Base-by-base conservation (phyloP, 495 filamentous ascomycete genomes). In the Annulohypoxylon nitens region DNA sequence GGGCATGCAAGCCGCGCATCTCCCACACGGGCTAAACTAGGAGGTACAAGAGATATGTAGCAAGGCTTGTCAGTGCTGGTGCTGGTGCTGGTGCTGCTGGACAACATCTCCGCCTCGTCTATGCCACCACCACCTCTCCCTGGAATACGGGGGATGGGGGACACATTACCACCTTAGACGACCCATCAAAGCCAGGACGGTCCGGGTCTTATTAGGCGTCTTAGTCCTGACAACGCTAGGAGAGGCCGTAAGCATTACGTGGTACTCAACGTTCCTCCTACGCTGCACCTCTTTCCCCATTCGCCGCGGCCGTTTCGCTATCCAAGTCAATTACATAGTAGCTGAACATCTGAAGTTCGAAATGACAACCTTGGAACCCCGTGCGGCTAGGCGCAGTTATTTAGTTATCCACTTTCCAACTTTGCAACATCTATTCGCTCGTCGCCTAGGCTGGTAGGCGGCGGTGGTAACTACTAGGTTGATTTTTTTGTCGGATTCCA, bases 301-400 rank as follows among this genome's bases (percentile, higher is more conserved):
- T 75, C 64, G 72, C 60, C 48, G 26, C 60, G 20, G 63, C 64
- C 67, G 72, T 68, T 75, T 64, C 58, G 57, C 67, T 64, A 64
- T 54, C 45, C 41, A 64, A 54, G 45, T 60, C 18, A n/a, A 60
- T 26, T 60, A 54, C 25, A 25, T 51, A 64, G 67, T 70, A 71
- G 67, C 71, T 74, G 71, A 67, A 74, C 70, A 71, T 59, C 66
- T 70, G 67, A 67, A 74, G 48, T 50, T 36, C 23, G 25, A 67
- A 66, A 45, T 54, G 59, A 30, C 30, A 58, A 64, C 63, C 53
- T 30, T 30, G 30, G 30, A 30, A 30, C 30, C 36, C 66, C 41
- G 63, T 71, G 72, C 67, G 72, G 72, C 72, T 75, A 75, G 67
- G 67, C 72, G 63, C 72, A 75, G 72, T 60, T 67, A 75, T 75